These are phyloP conservation scores for Mimosa pudica DNA, from an alignment of 306 rosid genomes.

Conservation along the genomic window DNA sequence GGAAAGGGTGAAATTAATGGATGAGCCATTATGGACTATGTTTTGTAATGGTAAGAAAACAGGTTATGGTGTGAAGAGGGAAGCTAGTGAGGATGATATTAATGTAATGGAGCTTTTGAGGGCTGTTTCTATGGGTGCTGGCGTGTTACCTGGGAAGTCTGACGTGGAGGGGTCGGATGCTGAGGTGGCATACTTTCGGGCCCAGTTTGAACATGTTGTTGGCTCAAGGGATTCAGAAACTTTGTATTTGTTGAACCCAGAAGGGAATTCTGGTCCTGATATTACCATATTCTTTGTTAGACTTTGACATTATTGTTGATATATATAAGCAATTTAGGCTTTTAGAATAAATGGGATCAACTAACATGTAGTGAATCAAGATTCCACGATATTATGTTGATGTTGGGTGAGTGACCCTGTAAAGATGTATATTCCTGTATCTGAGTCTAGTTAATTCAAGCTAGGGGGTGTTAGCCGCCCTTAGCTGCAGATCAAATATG, in stretches of 20 bases:
- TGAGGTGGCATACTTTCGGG: slow-evolving; percentile 66
- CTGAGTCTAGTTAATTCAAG: no score
- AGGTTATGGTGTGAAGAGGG: slow-evolving; percentile 74
- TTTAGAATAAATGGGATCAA: no score
- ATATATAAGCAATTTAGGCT: no score
- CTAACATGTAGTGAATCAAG: no score
- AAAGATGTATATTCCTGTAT: no score
- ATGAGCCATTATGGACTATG: slow-evolving; percentile 77
- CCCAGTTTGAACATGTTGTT: slow-evolving; percentile 65
- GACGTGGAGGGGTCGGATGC: slow-evolving; percentile 52
- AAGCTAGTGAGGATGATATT: slow-evolving; percentile 63
- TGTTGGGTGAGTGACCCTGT: no score
- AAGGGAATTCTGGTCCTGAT: slow-evolving; percentile 72
- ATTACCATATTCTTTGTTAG: slow-evolving; percentile 75
- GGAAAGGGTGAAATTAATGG: slow-evolving; percentile 48
- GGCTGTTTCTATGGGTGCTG: slow-evolving; percentile 83
- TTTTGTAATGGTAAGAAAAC: slow-evolving; percentile 78
- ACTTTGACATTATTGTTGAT: neutral
- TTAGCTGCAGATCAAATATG: no score
- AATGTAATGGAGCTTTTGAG: slow-evolving; percentile 69
- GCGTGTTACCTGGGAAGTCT: slow-evolving; percentile 57
- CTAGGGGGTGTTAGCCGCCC: no score
- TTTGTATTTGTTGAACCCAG: slow-evolving; percentile 81
- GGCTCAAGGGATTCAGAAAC: slow-evolving; percentile 83
- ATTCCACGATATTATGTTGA: no score